These are phyloP conservation scores for Rubus idaeus DNA, from an alignment of 306 rosid species.

Conservation along the genomic window DNA sequence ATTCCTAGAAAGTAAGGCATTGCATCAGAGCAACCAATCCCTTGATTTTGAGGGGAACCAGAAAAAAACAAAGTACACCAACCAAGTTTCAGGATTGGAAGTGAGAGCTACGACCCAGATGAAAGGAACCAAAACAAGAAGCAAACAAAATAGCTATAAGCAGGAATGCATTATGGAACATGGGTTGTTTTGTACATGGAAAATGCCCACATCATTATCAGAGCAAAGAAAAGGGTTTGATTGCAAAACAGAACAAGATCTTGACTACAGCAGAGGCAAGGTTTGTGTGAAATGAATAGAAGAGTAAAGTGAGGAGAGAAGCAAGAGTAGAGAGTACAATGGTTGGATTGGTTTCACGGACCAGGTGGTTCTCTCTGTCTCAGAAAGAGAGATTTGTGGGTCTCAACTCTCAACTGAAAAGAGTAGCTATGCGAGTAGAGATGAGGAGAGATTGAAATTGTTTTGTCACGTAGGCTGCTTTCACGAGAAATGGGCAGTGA, in stretches of 20 bases:
- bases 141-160: slow-evolving; percentile 34
- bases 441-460: slow-evolving; percentile 18
- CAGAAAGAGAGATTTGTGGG: slow-evolving; percentile 28
- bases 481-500: slow-evolving; percentile 72
- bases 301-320: slow-evolving; percentile 29
- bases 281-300: slow-evolving; percentile 26
- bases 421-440: neutral
- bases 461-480: slow-evolving; percentile 36
- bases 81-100: slow-evolving; percentile 25
- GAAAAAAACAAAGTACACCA: slow-evolving; percentile 4
- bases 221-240: slow-evolving; percentile 12
- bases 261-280: slow-evolving; percentile 24
- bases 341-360: slow-evolving; percentile 51
- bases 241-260: slow-evolving; percentile 34
- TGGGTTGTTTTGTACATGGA: slow-evolving; percentile 29
- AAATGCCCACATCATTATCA: slow-evolving; percentile 33
- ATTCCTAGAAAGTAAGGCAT: slow-evolving; percentile 21
- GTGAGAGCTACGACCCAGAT: slow-evolving; percentile 14
- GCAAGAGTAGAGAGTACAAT: slow-evolving; percentile 28
- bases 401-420: slow-evolving; percentile 26
- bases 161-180: slow-evolving; percentile 36
- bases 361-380: slow-evolving; percentile 56
- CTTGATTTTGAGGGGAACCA: slow-evolving; percentile 8
- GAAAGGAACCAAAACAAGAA: slow-evolving; percentile 33
- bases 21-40: slow-evolving; percentile 18